Percentiles rank a stretch among this genome's conserved stretches.
Evolutionary conservation across 2,329 filamentous ascomycete species (phyloP).

Genomic region (Aspergillus pseudotamarii): DNA sequence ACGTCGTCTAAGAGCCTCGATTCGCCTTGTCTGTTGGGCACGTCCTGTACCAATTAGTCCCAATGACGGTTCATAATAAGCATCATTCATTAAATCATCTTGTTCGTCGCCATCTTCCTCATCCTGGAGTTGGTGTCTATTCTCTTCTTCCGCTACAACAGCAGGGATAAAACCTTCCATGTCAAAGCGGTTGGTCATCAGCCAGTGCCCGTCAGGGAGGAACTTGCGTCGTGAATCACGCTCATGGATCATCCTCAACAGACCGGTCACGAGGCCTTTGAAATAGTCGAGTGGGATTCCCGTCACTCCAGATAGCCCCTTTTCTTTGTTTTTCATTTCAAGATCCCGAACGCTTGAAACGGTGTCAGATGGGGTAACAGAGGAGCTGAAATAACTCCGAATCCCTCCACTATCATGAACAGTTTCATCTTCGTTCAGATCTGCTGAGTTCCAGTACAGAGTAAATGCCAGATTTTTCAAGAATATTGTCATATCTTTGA

Average conservation of each 20-base stretch:
- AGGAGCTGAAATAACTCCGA: conserved; percentile 49
- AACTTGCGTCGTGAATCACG: conserved; percentile 87
- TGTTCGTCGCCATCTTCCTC: conserved; percentile 64
- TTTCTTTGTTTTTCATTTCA: conserved; percentile 43
- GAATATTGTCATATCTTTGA: conserved; percentile 76
- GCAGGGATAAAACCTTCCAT: conserved; percentile 85
- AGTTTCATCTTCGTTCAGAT: conserved; percentile 55
- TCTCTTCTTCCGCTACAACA: conserved; percentile 85
- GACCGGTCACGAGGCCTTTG: conserved; percentile 74
- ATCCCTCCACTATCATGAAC: conserved; percentile 46
- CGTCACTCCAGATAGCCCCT: conserved; percentile 62
- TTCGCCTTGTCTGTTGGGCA: conserved; percentile 62
- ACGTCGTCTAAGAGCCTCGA: conserved; percentile 65
- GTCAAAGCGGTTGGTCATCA: conserved; percentile 86
- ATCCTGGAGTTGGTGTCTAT: conserved; percentile 67
- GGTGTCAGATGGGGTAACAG: conserved; percentile 22
- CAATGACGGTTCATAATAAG: conserved; percentile 31
- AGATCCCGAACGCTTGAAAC: conserved; percentile 35
- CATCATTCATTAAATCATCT: conserved; percentile 46
- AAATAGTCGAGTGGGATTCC: conserved; percentile 78
- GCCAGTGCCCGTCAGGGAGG: conserved; percentile 81
- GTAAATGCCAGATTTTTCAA: conserved; percentile 90
- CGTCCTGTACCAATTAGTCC: conserved; percentile 60
- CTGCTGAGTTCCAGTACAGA: conserved; percentile 79
- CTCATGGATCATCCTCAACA: conserved; percentile 88